These are phyloP conservation scores for Chytriomyces sp. DNA, from an alignment of 192 early-diverging fungal species.

Conservation along the genomic window DNA sequence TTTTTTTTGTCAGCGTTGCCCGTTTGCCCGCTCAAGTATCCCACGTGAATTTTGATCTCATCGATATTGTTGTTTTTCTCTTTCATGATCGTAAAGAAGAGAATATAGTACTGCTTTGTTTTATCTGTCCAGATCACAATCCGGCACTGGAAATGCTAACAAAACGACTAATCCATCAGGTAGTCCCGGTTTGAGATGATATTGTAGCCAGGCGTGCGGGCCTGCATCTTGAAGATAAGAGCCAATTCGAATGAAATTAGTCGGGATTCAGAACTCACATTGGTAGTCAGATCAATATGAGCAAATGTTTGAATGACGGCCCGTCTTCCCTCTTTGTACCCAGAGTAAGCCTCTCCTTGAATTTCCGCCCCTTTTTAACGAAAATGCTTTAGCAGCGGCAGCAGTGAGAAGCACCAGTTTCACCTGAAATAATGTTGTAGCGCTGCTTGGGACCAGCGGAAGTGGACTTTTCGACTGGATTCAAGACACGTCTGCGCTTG, in stretches of 20 bases:
- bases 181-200: conserved; percentile 41
- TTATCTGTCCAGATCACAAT: conserved; percentile 1
- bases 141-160: neutral
- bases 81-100: too few species aligned
- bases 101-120: neutral
- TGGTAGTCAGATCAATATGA: conserved; percentile 46
- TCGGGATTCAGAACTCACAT: conserved; percentile 33
- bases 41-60: too few species aligned
- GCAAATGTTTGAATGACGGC: conserved; percentile 51
- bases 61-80: too few species aligned
- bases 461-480: conserved; percentile 5
- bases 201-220: conserved; percentile 47
- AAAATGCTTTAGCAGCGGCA: neutral
- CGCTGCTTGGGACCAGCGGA: conserved; percentile 1
- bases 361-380: conserved; percentile 23
- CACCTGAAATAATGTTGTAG: conserved; percentile 50
- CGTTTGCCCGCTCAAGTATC: too few species aligned
- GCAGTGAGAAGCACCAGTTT: neutral
- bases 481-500: conserved; percentile 19
- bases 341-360: conserved; percentile 41
- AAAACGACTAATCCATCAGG: conserved; percentile 3
- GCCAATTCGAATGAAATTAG: neutral
- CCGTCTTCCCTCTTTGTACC: conserved; percentile 46
- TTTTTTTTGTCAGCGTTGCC: too few species aligned
- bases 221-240: conserved; percentile 29